Conservation (phyloP, 441 rosid genomes). For the Arabidopsis hybrid region DNA sequence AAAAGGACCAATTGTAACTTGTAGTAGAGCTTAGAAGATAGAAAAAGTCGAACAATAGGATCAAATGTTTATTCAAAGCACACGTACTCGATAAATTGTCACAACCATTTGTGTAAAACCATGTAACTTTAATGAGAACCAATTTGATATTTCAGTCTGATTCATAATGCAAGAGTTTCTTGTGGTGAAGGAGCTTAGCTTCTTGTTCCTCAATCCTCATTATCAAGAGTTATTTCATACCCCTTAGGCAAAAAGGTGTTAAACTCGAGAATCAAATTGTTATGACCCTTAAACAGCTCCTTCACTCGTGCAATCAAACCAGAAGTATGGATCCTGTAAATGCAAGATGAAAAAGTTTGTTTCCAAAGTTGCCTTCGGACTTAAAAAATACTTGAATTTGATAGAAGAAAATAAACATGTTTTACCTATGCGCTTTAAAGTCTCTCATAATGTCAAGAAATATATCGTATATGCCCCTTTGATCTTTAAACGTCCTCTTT, state of each 20-base stretch:
- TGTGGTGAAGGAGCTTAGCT: constrained; percentile 29
- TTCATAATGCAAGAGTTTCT: no score
- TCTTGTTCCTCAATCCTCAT: constrained; percentile 50
- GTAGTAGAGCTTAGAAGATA: no score
- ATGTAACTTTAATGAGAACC: no score
- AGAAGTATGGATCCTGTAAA: constrained; percentile 84
- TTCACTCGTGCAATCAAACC: constrained; percentile 97
- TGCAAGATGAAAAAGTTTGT: constrained; percentile 31
- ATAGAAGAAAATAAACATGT: no score
- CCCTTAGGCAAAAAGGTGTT: constrained; percentile 97
- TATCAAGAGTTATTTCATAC: constrained; percentile 81
- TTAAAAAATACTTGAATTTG: no score
- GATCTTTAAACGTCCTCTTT: constrained; percentile 95
- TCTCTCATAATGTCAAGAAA: constrained; percentile 98
- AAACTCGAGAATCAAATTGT: constrained; percentile 87
- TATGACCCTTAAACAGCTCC: constrained; percentile 91
- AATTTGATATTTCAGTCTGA: no score
- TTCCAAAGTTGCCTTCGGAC: constrained; percentile 4
- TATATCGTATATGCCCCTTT: constrained; percentile 86
- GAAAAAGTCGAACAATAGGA: no score
- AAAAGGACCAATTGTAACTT: no score
- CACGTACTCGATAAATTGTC: no score
- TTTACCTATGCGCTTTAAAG: constrained; percentile 96
- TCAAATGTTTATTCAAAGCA: no score
- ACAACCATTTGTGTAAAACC: no score